These are phyloP conservation scores for Candida arabinofermentans DNA, from an alignment of 805 yeast genomes.

Conservation along the genomic window DNA sequence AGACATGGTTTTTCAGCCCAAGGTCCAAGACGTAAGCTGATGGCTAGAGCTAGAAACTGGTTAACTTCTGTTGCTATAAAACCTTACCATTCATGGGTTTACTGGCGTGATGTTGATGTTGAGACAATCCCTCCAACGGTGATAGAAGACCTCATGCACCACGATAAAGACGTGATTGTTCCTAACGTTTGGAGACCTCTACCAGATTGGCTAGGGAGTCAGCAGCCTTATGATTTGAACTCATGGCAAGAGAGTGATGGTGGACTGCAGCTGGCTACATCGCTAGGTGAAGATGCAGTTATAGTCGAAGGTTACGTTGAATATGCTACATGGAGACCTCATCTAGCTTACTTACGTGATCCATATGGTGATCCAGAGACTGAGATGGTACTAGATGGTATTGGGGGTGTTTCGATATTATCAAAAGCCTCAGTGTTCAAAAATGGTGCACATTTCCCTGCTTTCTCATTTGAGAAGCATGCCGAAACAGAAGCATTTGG, in stretches of 20 bases:
- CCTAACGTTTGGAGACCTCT: slow-evolving; percentile 93
- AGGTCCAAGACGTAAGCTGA: slow-evolving; percentile 89
- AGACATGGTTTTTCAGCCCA: slow-evolving; percentile 96
- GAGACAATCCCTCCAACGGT: slow-evolving; percentile 83
- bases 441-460: slow-evolving; percentile 92
- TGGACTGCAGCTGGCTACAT: slow-evolving; percentile 70
- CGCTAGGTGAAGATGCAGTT: slow-evolving; percentile 87
- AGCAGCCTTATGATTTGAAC: slow-evolving; percentile 80
- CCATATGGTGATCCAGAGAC: slow-evolving; percentile 94
- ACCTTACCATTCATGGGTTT: slow-evolving; percentile 93
- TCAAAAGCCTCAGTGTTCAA: slow-evolving; percentile 84
- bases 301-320: slow-evolving; percentile 97
- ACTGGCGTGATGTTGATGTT: slow-evolving; percentile 98
- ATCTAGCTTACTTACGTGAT: slow-evolving; percentile 89
- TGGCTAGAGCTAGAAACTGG: slow-evolving; percentile 98
- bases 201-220: slow-evolving; percentile 82
- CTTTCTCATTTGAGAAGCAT: slow-evolving; percentile 91
- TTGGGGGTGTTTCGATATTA: slow-evolving; percentile 94
- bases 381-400: slow-evolving; percentile 91
- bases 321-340: slow-evolving; percentile 98
- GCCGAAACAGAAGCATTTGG: slow-evolving; percentile 99
- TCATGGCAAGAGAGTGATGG: slow-evolving; percentile 87
- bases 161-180: slow-evolving; percentile 85
- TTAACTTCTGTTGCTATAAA: slow-evolving; percentile 76
- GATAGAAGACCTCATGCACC: slow-evolving; percentile 89